phyloP scores from a whole-genome alignment of 495 filamentous ascomycete species.

The Emericellopsis terricola region DNA sequence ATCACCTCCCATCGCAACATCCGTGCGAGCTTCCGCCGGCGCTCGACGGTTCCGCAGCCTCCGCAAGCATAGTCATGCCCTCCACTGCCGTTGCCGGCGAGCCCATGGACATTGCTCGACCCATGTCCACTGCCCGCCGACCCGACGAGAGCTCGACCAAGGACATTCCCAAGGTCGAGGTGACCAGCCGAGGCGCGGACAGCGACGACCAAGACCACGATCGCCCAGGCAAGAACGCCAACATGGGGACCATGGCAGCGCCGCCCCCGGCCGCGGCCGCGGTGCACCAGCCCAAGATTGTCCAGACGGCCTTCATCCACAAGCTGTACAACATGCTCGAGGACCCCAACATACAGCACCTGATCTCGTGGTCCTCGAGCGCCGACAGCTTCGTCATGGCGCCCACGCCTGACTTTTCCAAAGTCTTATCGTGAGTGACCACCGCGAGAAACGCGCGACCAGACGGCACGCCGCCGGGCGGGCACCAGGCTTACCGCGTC shows the following conservation, averaged over 20 bases:
- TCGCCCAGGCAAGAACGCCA: slow-evolving; percentile 11
- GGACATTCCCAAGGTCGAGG: too few relatives aligned
- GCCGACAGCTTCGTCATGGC: slow-evolving; percentile 98
- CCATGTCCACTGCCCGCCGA: too few relatives aligned
- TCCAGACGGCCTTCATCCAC: slow-evolving; percentile 98
- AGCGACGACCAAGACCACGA: neutral
- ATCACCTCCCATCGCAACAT: too few relatives aligned
- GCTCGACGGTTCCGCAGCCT: too few relatives aligned
- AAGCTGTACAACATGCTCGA: slow-evolving; percentile 99
- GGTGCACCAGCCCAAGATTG: slow-evolving; percentile 89
- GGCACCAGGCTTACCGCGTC: slow-evolving; percentile 6
- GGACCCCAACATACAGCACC: slow-evolving; percentile 75
- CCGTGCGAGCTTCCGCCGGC: too few relatives aligned
- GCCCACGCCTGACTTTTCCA: slow-evolving; percentile 91
- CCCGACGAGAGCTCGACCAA: slow-evolving; percentile 23
- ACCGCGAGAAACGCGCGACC: too few relatives aligned
- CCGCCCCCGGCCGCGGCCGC: slow-evolving; percentile 49
- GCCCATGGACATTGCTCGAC: slow-evolving; percentile 32
- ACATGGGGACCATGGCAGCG: slow-evolving; percentile 21
- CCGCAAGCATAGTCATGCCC: neutral
- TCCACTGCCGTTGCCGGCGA: slow-evolving; percentile 11
- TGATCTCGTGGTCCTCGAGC: slow-evolving; percentile 87
- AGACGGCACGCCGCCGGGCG: slow-evolving; percentile 2
- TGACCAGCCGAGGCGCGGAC: slow-evolving; percentile 1
- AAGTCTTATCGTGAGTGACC: slow-evolving; percentile 75